Evolutionary conservation across 139 green algal species (phyloP).

Genomic region (Dunaliella primolecta): DNA sequence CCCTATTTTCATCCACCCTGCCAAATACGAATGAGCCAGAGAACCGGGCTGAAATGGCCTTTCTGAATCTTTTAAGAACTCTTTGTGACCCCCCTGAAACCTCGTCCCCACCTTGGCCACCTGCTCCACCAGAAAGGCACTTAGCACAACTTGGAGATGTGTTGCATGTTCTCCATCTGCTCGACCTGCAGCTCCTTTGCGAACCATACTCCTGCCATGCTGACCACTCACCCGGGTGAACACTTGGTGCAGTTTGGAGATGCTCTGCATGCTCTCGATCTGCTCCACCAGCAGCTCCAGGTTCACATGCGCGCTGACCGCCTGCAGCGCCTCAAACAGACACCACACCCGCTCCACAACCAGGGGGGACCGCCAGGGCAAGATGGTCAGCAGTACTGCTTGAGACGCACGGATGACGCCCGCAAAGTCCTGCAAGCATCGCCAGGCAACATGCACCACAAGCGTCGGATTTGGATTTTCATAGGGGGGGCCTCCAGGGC

Average conservation of each 20-base stretch:
- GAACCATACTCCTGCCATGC: too few species aligned
- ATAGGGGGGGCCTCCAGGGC: slow-evolving; percentile 32
- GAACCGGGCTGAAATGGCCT: too few species aligned
- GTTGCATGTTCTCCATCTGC: slow-evolving; percentile 24
- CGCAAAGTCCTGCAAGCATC: slow-evolving; percentile 21
- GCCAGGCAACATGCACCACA: neutral
- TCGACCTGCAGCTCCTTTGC: slow-evolving; percentile 35
- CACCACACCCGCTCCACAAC: slow-evolving; percentile 37
- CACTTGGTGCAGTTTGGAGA: slow-evolving; percentile 31
- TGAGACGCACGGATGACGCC: slow-evolving; percentile 27
- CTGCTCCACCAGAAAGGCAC: too few species aligned
- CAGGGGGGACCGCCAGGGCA: slow-evolving; percentile 31
- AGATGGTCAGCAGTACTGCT: slow-evolving; percentile 34
- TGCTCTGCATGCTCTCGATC: slow-evolving; percentile 27
- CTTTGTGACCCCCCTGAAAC: too few species aligned
- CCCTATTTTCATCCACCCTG: too few species aligned
- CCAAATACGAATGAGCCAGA: too few species aligned
- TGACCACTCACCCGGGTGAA: slow-evolving; percentile 30
- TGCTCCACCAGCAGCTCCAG: slow-evolving; percentile 34
- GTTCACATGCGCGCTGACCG: slow-evolving; percentile 25
- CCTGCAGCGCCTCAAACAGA: slow-evolving; percentile 35
- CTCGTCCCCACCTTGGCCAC: too few species aligned
- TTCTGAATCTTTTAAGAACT: too few species aligned
- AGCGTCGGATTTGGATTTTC: neutral
- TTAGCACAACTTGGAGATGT: slow-evolving; percentile 29